Evolutionary conservation across 2,329 filamentous ascomycete species (phyloP), one percentile per base, ranked within the genome.

Genomic region (Sporothrix variecibatus): DNA sequence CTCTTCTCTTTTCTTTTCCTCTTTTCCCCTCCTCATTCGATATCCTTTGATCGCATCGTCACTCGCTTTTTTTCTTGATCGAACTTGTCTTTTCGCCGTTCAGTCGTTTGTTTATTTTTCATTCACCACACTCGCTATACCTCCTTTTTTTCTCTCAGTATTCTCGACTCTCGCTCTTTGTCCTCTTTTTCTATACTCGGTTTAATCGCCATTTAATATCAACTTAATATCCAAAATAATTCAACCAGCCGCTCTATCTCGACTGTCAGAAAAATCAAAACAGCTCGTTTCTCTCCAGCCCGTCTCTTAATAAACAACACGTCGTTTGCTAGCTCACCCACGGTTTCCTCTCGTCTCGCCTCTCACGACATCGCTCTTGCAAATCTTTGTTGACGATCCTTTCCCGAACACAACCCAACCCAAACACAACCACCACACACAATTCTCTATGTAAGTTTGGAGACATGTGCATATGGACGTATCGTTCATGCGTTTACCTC

Each of bases 131-230:
- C 17, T 72, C 56, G 56, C 26, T 72, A 31, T 23, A 26, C 28
- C 40, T 60, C 5, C 58, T 26, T 49, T 17, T 49, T 38, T 65
- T 40, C 26, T 40, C 28, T 26, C n/a, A n/a, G n/a, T n/a, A n/a
- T 43, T 72, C 58, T 72, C 49, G 43, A 40, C 60, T 72, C 69
- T 71, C 69, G 51, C 68, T 70, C 15, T 26, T 34, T 53, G 9
- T 43, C 31, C 58, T 28, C n/a, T 51, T 46, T 11, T 23, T 43
- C 28, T 26, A 51, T 11, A 28, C 51, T 43, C 40, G 43, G 43
- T 53, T 12, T 28, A 38, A 17, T 38, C 28, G 40, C 40, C 26
- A 51, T 49, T 56, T 65, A 38, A 65, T 72, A 51, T 53, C 49
- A 62, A 49, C 53, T 51, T 72, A 72, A 72, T 72, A 62, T 46